These are phyloP conservation scores for Sarcodon sp. DNA, from an alignment of 768 basidiomycete genomes.

Conservation along the genomic window DNA sequence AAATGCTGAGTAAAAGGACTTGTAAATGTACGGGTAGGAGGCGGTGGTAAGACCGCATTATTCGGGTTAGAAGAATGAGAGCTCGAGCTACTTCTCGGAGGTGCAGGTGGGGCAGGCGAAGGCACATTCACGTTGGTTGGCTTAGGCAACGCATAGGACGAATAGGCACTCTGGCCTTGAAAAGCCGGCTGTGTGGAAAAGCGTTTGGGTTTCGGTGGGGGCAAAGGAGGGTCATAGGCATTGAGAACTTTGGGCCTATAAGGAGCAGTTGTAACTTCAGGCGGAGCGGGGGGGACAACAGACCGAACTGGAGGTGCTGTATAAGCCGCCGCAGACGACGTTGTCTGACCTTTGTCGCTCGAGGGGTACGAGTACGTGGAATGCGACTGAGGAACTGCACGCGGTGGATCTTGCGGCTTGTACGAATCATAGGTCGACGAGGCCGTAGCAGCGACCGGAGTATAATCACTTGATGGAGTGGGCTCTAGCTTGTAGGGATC, in stretches of 20 bases:
- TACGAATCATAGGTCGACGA: neutral
- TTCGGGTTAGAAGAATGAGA: neutral
- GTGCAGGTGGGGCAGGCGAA: slow-evolving; percentile 1
- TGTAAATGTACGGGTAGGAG: slow-evolving; percentile 8
- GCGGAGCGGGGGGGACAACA: slow-evolving; percentile 9
- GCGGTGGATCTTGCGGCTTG: neutral
- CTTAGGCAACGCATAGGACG: slow-evolving; percentile 15
- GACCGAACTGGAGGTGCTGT: slow-evolving; percentile 7
- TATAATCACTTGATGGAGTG: too few species aligned
- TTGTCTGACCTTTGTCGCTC: neutral
- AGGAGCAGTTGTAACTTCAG: slow-evolving; percentile 28
- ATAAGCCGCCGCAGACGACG: neutral
- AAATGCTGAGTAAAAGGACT: slow-evolving; percentile 3
- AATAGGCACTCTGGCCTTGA: slow-evolving; percentile 6
- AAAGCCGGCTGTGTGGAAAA: slow-evolving; percentile 3
- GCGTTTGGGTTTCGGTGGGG: slow-evolving; percentile 29
- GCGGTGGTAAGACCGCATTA: slow-evolving; percentile 2
- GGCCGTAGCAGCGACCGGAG: too few species aligned
- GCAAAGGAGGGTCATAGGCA: slow-evolving; percentile 71
- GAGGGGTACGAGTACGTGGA: slow-evolving; percentile 1
- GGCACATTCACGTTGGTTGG: slow-evolving; percentile 4
- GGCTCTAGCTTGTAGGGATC: too few species aligned
- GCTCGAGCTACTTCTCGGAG: neutral
- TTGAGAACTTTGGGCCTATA: slow-evolving; percentile 54
- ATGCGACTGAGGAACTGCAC: too few species aligned